Percentiles rank a stretch among this genome's conserved stretches.
These are phyloP conservation scores for Phytophthora ohioensis DNA, from an alignment of 352 stramenopile species.

Conservation along the genomic window DNA sequence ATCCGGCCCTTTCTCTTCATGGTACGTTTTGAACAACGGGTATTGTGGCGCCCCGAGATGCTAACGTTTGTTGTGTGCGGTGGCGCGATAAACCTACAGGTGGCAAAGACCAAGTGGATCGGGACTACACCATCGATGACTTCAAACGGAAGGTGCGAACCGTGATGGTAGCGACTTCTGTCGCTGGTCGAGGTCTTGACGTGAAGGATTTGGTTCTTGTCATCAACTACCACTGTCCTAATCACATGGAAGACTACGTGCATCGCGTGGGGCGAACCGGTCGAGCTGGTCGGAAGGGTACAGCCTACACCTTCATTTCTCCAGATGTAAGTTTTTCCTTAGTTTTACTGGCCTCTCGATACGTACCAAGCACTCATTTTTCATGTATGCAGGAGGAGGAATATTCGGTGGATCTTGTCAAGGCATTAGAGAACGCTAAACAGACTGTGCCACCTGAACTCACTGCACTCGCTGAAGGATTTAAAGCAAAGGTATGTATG, in stretches of 20 bases:
- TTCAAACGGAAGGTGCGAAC: slow-evolving; percentile 97
- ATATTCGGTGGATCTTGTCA: slow-evolving; percentile 98
- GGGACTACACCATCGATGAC: slow-evolving; percentile 98
- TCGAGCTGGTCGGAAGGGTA: slow-evolving; percentile 95
- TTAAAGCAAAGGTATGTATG: slow-evolving; percentile 92
- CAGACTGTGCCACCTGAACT: slow-evolving; percentile 89
- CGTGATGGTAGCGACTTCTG: slow-evolving; percentile 95
- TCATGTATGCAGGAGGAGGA: slow-evolving; percentile 91
- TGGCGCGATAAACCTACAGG: slow-evolving; percentile 47
- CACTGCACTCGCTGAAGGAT: slow-evolving; percentile 91
- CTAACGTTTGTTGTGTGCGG: slow-evolving; percentile 16
- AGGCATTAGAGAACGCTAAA: slow-evolving; percentile 93
- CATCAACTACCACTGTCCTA: slow-evolving; percentile 99
- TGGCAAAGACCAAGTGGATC: slow-evolving; percentile 99
- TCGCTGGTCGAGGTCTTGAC: slow-evolving; percentile 98
- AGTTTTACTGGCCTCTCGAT: not conserved
- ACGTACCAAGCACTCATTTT: slow-evolving; percentile 20
- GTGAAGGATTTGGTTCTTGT: slow-evolving; percentile 98
- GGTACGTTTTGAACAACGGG: slow-evolving; percentile 49
- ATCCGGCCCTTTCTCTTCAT: slow-evolving; percentile 97
- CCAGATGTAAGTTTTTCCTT: slow-evolving; percentile 75
- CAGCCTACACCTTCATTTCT: slow-evolving; percentile 99
- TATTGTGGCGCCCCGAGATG: not conserved
- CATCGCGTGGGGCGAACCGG: slow-evolving; percentile 98
- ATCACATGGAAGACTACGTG: slow-evolving; percentile 99